Evolutionary conservation across 2,329 filamentous ascomycete species (phyloP).

Genomic region (Aspergillus chevalieri): DNA sequence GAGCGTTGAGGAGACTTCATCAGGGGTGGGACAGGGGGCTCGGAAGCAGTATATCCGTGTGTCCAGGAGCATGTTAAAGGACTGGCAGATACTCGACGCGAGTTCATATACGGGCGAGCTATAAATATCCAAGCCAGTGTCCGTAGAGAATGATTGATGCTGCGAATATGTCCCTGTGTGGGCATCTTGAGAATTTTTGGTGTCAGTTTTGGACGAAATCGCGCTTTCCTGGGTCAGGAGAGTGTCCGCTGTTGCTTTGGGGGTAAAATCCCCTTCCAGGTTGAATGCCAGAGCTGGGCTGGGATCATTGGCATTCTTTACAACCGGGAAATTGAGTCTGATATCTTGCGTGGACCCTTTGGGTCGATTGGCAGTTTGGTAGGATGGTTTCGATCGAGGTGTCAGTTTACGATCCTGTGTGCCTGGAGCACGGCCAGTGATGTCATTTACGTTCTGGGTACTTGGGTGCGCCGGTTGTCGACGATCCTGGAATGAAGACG

Average conservation of each 20-base stretch:
- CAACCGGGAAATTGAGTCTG: slow-evolving; percentile 62
- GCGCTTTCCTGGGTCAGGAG: slow-evolving; percentile 9
- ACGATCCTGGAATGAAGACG: not conserved
- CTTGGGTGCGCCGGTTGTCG: not conserved
- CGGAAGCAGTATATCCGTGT: slow-evolving; percentile 20
- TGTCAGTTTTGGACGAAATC: slow-evolving; percentile 4
- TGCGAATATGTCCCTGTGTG: slow-evolving; percentile 11
- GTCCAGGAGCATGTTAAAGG: slow-evolving; percentile 23
- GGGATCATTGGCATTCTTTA: slow-evolving; percentile 68
- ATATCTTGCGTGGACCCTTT: slow-evolving; percentile 31
- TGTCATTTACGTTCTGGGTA: not conserved
- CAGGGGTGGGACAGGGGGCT: slow-evolving; percentile 22
- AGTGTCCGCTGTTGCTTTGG: slow-evolving; percentile 36
- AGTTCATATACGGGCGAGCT: slow-evolving; percentile 15
- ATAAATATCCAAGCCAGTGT: slow-evolving; percentile 3
- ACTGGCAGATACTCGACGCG: slow-evolving; percentile 17
- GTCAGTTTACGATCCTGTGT: not conserved
- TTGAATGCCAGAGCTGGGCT: slow-evolving; percentile 60
- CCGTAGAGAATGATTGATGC: slow-evolving; percentile 15
- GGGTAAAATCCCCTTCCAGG: slow-evolving; percentile 53
- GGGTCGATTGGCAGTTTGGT: slow-evolving; percentile 18
- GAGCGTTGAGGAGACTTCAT: slow-evolving; percentile 53
- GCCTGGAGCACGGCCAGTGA: not conserved
- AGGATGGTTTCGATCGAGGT: slow-evolving; percentile 12
- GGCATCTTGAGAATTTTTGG: slow-evolving; percentile 2